Evolutionary conservation across 1,139 yeast species (phyloP).

Genomic region (Geotrichum macrosporum): DNA sequence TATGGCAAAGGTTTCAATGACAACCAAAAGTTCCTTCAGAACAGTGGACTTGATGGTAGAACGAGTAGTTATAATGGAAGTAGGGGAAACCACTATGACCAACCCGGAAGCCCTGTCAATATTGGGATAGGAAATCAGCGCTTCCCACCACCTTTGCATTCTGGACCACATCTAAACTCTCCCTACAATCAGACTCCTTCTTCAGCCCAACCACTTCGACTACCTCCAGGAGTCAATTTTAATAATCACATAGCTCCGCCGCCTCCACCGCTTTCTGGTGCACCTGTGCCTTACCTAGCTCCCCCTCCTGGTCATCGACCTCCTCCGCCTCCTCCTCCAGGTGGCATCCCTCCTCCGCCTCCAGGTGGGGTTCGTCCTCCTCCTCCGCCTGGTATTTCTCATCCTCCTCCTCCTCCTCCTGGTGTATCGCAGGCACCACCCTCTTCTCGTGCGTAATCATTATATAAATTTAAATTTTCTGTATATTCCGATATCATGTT

Average conservation of each 20-base stretch:
- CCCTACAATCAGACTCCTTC: not conserved
- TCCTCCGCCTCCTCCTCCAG: slow-evolving; percentile 15
- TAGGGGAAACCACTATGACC: slow-evolving; percentile 10
- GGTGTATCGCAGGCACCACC: slow-evolving; percentile 9
- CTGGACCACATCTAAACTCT: not conserved
- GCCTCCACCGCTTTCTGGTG: slow-evolving; percentile 10
- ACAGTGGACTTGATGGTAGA: slow-evolving; percentile 4
- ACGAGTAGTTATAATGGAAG: slow-evolving; percentile 4
- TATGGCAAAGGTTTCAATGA: slow-evolving; percentile 3
- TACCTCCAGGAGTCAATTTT: slow-evolving; percentile 15
- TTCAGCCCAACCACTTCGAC: slow-evolving; percentile 7
- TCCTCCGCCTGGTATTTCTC: slow-evolving; percentile 1
- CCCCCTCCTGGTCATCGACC: slow-evolving; percentile 19
- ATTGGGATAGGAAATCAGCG: no score
- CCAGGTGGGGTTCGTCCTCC: slow-evolving; percentile 18
- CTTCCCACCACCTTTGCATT: slow-evolving; percentile 1
- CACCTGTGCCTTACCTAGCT: slow-evolving; percentile 1
- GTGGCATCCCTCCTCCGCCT: slow-evolving; percentile 8
- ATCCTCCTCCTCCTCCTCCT: slow-evolving; percentile 16
- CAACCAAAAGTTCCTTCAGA: not conserved
- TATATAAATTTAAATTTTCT: no score
- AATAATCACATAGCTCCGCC: not conserved
- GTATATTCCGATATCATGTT: not conserved
- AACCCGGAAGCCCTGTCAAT: not conserved
- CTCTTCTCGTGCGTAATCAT: slow-evolving; percentile 10